Evolutionary conservation across 2,329 filamentous ascomycete species (phyloP).

Genomic region (Xylaria sp.): DNA sequence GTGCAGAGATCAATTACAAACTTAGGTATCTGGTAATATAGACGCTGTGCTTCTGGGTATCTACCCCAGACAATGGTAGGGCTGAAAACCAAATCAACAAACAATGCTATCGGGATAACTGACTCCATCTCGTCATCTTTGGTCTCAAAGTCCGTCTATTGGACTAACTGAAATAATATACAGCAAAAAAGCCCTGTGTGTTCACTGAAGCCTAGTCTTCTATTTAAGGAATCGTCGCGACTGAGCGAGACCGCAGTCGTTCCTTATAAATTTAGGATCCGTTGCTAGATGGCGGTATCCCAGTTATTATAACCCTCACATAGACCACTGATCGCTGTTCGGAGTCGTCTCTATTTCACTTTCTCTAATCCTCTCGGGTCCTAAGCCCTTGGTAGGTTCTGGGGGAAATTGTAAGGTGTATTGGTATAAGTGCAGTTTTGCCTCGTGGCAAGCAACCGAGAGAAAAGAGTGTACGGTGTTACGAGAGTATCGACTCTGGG

Average conservation of each 20-base stretch:
- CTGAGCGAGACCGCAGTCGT: constrained; percentile 33
- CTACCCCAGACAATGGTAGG: background rate
- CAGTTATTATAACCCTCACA: constrained; percentile 39
- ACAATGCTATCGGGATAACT: constrained; percentile 8
- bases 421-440: constrained; percentile 27
- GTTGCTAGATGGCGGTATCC: constrained; percentile 27
- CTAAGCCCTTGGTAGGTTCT: constrained; percentile 33
- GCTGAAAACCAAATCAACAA: constrained; percentile 8
- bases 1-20: background rate
- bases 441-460: constrained; percentile 17
- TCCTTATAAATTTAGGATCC: constrained; percentile 28
- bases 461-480: constrained; percentile 42
- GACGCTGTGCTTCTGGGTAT: background rate
- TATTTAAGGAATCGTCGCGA: constrained; percentile 35
- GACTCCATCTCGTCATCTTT: constrained; percentile 11
- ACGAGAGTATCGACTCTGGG: constrained; percentile 28
- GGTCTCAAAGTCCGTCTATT: constrained; percentile 35
- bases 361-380: constrained; percentile 27
- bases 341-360: constrained; percentile 21
- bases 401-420: constrained; percentile 34
- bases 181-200: constrained; percentile 39
- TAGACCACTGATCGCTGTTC: constrained; percentile 29
- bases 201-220: constrained; percentile 36
- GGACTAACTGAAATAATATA: constrained; percentile 45
- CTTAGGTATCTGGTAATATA: background rate